Evolutionary conservation across 352 stramenopile genomes (phyloP).

Genomic region (Aphanomyces astaci): DNA sequence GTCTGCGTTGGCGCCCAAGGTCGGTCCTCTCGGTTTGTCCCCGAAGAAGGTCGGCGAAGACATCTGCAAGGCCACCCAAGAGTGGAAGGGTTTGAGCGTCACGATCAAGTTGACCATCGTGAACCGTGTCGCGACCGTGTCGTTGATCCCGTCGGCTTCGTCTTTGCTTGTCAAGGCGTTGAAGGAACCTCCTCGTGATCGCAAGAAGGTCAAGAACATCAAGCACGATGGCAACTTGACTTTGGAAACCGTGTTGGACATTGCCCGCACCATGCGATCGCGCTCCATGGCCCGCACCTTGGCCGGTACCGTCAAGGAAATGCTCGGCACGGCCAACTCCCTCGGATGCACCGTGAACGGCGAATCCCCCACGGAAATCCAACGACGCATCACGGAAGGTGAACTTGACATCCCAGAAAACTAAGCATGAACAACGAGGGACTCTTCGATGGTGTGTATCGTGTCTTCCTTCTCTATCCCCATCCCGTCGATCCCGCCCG

Average conservation of each 20-base stretch:
- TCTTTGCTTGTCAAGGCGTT: slow-evolving; percentile 99
- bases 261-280: slow-evolving; percentile 96
- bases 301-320: slow-evolving; percentile 98
- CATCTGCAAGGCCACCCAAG: slow-evolving; percentile 99
- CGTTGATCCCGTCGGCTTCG: slow-evolving; percentile 96
- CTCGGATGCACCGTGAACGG: slow-evolving; percentile 99
- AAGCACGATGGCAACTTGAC: slow-evolving; percentile 99
- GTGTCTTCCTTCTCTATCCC: slow-evolving; percentile 1
- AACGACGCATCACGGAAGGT: slow-evolving; percentile 93
- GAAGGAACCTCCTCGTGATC: slow-evolving; percentile 98
- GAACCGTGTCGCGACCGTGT: slow-evolving; percentile 96
- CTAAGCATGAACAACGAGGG: slow-evolving; percentile 47
- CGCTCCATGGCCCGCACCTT: slow-evolving; percentile 96
- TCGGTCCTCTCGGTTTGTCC: slow-evolving; percentile 99
- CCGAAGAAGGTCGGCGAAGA: slow-evolving; percentile 99
- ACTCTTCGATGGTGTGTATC: slow-evolving; percentile 17
- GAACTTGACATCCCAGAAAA: slow-evolving; percentile 97
- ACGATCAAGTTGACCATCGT: slow-evolving; percentile 99
- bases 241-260: slow-evolving; percentile 98
- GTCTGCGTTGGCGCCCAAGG: slow-evolving; percentile 98
- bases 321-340: slow-evolving; percentile 97
- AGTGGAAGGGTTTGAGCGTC: slow-evolving; percentile 99
- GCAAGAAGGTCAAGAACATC: slow-evolving; percentile 99
- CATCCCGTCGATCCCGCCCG: slow-evolving; percentile 11
- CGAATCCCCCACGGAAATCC: slow-evolving; percentile 94